Base-by-base conservation (phyloP, 805 yeast species). In the Torulaspora delbrueckii region DNA sequence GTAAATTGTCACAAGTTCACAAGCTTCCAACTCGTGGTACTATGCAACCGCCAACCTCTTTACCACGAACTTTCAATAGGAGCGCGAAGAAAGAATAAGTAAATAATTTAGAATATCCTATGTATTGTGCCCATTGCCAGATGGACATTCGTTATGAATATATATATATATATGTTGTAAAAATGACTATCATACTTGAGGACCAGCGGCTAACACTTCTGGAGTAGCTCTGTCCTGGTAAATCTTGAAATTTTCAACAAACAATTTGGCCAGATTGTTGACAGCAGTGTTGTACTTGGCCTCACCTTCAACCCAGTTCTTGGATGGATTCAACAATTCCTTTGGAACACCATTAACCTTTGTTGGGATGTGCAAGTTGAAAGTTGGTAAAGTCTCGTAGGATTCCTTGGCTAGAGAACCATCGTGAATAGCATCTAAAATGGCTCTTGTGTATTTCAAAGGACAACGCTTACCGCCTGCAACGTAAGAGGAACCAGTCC, bases 391-490 rank as follows among this genome's bases (percentile, higher is more conserved):
- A 41, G 75, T 75, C 74, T 90, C 97, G 70, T 75, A 91, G 62
- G 83, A 86, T 53, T 75, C 90, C 59, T 87, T 73, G 53, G 79
- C 79, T 62, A 91, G 79, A 56, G 84, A 82, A 54, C 98, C 99
- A 56, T 88, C 79, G 73, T 91, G 98, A 61, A 91, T 89, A 34
- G 96, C 82, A 68, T 91, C 96, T 66, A 91, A 76, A 54, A 91
- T 90, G 48, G 96, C 95, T 75, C 99, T 85, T 51, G 99, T 91
- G 81, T 88, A 91, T 72, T 91, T 91, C 71, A 91, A 80, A 49
- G 98, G 91, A 74, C 98, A 91, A 75, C 99, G 84, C 76, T 87
- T 84, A 67, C 98, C 99, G 60, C 97, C 98, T 67, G 81, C 78
- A 45, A 87, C 75, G 56, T 86, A 95, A 50, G 96, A 84, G 59